These are phyloP conservation scores for Claviceps sorghi DNA, from an alignment of 2,329 filamentous ascomycete genomes.

Conservation along the genomic window DNA sequence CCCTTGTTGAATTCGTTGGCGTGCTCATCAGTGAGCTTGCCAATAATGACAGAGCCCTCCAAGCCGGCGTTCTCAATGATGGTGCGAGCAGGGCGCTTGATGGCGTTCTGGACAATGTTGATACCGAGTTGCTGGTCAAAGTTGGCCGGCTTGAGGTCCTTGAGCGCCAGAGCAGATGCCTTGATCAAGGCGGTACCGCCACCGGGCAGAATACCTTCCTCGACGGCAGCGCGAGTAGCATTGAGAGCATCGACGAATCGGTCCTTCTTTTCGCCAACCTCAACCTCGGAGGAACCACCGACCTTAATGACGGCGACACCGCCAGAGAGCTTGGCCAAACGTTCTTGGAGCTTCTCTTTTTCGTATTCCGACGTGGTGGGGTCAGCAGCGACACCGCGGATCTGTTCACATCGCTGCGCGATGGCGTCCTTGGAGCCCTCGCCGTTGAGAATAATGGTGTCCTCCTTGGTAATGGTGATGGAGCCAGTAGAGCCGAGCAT, in stretches of 20 bases:
- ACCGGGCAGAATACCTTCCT: slow-evolving; percentile 97
- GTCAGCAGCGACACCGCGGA: slow-evolving; percentile 90
- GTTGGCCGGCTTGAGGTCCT: slow-evolving; percentile 74
- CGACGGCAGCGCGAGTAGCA: slow-evolving; percentile 92
- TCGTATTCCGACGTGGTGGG: slow-evolving; percentile 95
- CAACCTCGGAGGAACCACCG: slow-evolving; percentile 90
- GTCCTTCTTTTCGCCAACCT: slow-evolving; percentile 99
- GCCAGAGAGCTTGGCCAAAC: slow-evolving; percentile 95
- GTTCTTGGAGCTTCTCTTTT: slow-evolving; percentile 99
- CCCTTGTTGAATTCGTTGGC: slow-evolving; percentile 93
- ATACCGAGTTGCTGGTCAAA: slow-evolving; percentile 99
- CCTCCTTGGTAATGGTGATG: slow-evolving; percentile 99
- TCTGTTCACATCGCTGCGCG: slow-evolving; percentile 94
- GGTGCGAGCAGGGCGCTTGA: slow-evolving; percentile 82
- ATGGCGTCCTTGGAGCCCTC: slow-evolving; percentile 91
- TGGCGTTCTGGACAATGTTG: slow-evolving; percentile 93
- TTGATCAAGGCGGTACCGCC: slow-evolving; percentile 97
- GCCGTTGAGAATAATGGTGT: slow-evolving; percentile 96
- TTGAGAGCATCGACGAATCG: slow-evolving; percentile 97
- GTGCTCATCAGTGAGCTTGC: slow-evolving; percentile 93
- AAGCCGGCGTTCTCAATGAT: slow-evolving; percentile 97
- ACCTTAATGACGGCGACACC: slow-evolving; percentile 99
- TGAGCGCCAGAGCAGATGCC: slow-evolving; percentile 79
- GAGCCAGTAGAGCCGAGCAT: slow-evolving; percentile 95
- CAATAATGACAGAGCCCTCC: slow-evolving; percentile 90